Conservation (phyloP, 352 stramenopile species). For the Pythium coloratum region DNA sequence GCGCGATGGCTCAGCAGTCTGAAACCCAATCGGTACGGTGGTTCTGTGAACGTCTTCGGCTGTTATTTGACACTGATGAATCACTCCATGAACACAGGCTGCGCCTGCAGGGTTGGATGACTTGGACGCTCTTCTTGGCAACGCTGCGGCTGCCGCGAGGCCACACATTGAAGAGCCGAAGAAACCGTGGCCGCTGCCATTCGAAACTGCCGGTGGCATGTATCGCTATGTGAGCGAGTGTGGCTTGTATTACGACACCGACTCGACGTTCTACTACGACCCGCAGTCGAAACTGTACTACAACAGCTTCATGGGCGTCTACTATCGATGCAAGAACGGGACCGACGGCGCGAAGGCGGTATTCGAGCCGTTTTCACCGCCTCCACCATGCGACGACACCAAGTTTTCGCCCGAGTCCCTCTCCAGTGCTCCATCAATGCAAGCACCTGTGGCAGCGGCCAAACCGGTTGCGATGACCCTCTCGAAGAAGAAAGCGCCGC, state of each 20-base stretch:
- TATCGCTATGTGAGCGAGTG: constrained; percentile 69
- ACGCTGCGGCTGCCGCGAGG: constrained; percentile 53
- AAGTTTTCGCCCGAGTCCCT: background rate
- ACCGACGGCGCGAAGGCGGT: constrained; percentile 24
- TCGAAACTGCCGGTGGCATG: constrained; percentile 75
- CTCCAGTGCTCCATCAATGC: background rate
- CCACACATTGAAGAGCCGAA: constrained; percentile 66
- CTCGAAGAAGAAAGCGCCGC: constrained; percentile 69
- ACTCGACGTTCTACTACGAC: constrained; percentile 88
- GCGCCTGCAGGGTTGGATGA: constrained; percentile 33
- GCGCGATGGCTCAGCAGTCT: constrained; percentile 9
- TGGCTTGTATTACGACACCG: constrained; percentile 76
- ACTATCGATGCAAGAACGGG: constrained; percentile 50
- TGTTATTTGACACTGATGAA: background rate
- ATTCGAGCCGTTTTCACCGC: constrained; percentile 54
- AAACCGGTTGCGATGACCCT: constrained; percentile 19
- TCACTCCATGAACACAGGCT: background rate
- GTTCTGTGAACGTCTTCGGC: background rate
- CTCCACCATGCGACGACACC: constrained; percentile 47
- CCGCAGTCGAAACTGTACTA: constrained; percentile 73
- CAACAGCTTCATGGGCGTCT: constrained; percentile 65
- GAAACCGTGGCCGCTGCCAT: constrained; percentile 76
- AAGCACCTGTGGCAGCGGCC: background rate
- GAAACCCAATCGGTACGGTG: background rate
- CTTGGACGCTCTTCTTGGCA: constrained; percentile 59